Evolutionary conservation across 2,329 filamentous ascomycete genomes (phyloP).

Genomic region (Diaporthe citri): DNA sequence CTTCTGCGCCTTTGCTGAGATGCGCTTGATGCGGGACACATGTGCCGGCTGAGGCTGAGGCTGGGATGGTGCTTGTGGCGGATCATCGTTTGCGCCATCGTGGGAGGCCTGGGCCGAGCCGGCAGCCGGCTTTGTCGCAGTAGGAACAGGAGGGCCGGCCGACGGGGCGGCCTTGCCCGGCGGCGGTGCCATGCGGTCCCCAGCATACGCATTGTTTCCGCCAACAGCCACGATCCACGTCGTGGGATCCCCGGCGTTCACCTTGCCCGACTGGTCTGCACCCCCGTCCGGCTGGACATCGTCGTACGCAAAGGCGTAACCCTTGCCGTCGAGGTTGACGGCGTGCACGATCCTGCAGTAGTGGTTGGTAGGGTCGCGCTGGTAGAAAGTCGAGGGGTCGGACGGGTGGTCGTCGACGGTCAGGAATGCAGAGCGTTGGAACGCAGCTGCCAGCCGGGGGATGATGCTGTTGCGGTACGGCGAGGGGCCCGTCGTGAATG

Average conservation of each 20-base stretch:
- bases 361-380: constrained; percentile 64
- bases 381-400: constrained; percentile 52
- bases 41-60: background rate
- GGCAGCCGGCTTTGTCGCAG: constrained; percentile 8
- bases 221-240: constrained; percentile 65
- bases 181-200: constrained; percentile 30
- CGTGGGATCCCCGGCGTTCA: constrained; percentile 63
- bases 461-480: constrained; percentile 55
- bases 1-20: constrained; percentile 38
- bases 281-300: constrained; percentile 67
- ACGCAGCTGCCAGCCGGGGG: constrained; percentile 62
- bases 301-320: constrained; percentile 73
- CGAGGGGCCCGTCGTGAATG: constrained; percentile 63
- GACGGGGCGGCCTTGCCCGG: background rate
- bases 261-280: constrained; percentile 67
- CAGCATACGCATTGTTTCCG: constrained; percentile 51
- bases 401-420: constrained; percentile 57
- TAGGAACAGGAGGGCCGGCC: background rate
- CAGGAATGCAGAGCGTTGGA: constrained; percentile 67
- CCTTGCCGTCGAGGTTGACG: constrained; percentile 64
- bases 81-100: background rate
- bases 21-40: constrained; percentile 27
- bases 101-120: background rate
- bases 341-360: constrained; percentile 69
- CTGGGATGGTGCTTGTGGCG: background rate